These are phyloP conservation scores for Cadophora malorum DNA, from an alignment of 2,329 filamentous ascomycete species.

Conservation along the genomic window DNA sequence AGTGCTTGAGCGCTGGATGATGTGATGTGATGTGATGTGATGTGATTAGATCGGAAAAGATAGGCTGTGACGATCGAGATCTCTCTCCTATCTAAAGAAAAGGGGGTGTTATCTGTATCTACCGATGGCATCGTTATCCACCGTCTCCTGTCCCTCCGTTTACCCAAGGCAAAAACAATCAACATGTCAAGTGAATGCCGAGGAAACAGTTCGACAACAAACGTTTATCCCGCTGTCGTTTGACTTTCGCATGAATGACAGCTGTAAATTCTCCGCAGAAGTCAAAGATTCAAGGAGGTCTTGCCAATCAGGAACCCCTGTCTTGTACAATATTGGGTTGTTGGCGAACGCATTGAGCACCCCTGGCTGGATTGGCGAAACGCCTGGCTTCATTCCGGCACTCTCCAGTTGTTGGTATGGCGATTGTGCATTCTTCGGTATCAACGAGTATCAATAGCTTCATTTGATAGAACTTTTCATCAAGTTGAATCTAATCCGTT, in stretches of 20 bases:
- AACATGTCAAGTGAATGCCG: constrained; percentile 1
- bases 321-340: not conserved
- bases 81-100: not conserved
- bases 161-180: not conserved
- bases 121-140: not conserved
- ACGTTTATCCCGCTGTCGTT: constrained; percentile 1
- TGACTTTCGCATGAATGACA: constrained; percentile 4
- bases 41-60: constrained; percentile 14
- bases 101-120: not conserved
- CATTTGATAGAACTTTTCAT: too few species aligned
- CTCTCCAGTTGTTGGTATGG: too few species aligned
- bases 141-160: not conserved
- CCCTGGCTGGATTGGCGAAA: not conserved
- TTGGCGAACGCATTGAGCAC: not conserved
- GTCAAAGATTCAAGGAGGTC: constrained; percentile 1
- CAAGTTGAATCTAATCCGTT: too few species aligned
- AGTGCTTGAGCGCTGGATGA: not conserved
- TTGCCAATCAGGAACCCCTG: constrained; percentile 8
- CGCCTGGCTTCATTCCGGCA: too few species aligned
- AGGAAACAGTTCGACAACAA: not conserved
- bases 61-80: not conserved
- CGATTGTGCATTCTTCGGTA: too few species aligned
- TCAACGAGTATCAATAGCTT: too few species aligned
- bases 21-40: constrained; percentile 9
- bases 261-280: constrained; percentile 3